These are phyloP conservation scores for Theobroma grandiflorum DNA, from an alignment of 441 rosid genomes.

Conservation along the genomic window DNA sequence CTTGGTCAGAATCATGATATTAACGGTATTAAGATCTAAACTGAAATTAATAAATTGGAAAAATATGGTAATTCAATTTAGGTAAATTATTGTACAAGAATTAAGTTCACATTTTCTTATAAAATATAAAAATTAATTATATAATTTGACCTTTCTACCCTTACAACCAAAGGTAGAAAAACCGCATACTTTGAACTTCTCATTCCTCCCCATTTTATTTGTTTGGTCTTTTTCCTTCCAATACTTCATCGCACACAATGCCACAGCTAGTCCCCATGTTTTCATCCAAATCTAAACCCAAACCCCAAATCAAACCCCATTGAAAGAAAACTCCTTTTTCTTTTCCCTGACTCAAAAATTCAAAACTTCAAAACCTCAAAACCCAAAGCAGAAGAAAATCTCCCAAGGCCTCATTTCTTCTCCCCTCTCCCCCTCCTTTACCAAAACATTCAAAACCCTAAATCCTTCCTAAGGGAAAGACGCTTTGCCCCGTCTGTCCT, in stretches of 20 bases:
- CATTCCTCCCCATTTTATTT: no score
- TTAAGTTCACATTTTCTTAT: no score
- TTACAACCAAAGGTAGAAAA: no score
- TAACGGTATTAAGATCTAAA: no score
- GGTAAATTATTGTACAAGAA: no score
- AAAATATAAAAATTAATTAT: no score
- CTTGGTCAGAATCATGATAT: no score
- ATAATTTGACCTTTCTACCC: no score
- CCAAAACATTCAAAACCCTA: conserved; percentile 20
- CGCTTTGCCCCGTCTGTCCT: not conserved
- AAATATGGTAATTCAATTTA: no score
- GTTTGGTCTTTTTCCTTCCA: no score
- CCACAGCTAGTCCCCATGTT: not conserved
- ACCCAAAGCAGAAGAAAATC: not conserved
- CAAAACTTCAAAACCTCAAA: conserved; percentile 4
- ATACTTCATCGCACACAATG: not conserved
- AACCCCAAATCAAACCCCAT: not conserved
- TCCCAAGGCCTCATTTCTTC: not conserved
- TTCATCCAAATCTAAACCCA: not conserved
- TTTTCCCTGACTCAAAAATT: not conserved
- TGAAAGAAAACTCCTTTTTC: not conserved
- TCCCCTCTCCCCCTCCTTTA: not conserved
- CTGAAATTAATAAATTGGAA: no score
- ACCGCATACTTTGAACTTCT: no score
- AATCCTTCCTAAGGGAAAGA: not conserved